phyloP scores from a whole-genome alignment of 306 rosid genomes.

The Oxytropis ochrocephala region DNA sequence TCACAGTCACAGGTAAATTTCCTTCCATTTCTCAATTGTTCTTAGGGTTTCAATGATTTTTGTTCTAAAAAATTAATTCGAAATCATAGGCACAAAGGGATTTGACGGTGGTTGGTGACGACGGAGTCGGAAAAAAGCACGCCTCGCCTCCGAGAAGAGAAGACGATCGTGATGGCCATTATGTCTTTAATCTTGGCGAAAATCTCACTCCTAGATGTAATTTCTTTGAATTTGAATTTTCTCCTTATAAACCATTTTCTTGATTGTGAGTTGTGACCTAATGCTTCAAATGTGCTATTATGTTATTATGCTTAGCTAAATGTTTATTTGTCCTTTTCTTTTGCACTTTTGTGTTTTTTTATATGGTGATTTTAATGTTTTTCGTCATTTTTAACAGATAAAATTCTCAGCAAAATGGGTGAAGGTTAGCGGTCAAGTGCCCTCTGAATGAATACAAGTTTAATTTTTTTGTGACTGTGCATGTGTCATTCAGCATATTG shows the following conservation, averaged over 20 bases:
- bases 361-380: neutral
- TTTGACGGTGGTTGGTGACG: slow-evolving; percentile 28
- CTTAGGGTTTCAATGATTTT: slow-evolving; percentile 20
- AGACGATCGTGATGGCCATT: slow-evolving; percentile 95
- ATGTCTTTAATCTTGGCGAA: slow-evolving; percentile 79
- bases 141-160: slow-evolving; percentile 82
- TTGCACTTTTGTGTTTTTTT: neutral
- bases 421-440: slow-evolving; percentile 98
- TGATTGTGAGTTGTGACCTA: too few species aligned
- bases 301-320: neutral
- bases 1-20: slow-evolving; percentile 46
- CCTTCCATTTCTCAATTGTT: slow-evolving; percentile 16
- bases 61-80: neutral
- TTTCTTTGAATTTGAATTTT: neutral
- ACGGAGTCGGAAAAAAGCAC: slow-evolving; percentile 37
- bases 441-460: slow-evolving; percentile 79
- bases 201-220: slow-evolving; percentile 94
- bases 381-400: slow-evolving; percentile 47
- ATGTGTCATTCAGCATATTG: slow-evolving; percentile 86
- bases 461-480: slow-evolving; percentile 65
- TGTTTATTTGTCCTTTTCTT: neutral
- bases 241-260: neutral
- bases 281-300: neutral
- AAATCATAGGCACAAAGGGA: slow-evolving; percentile 46
- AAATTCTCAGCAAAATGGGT: slow-evolving; percentile 93